phyloP scores from a whole-genome alignment of 441 rosid genomes.

The Corymbia citriodora region DNA sequence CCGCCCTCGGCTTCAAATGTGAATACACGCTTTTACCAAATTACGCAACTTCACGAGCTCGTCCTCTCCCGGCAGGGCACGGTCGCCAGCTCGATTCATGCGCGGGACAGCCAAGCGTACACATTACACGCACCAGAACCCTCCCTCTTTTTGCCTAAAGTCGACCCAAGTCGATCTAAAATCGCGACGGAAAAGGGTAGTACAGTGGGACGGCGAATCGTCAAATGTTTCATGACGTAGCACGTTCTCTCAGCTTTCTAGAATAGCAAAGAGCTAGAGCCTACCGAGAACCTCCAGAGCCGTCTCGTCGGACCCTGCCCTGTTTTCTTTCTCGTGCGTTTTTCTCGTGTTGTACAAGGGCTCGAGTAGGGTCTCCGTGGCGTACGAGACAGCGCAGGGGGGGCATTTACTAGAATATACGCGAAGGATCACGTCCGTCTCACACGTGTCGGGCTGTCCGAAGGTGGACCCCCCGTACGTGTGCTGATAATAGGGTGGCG shows the following conservation, averaged over 20 bases:
- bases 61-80: neutral
- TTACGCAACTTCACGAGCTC: neutral
- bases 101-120: neutral
- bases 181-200: neutral
- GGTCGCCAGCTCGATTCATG: neutral
- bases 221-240: neutral
- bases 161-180: neutral
- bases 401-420: neutral
- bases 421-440: neutral
- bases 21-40: neutral
- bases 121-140: neutral
- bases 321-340: neutral
- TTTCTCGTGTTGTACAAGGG: neutral
- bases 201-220: neutral
- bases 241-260: neutral
- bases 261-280: neutral
- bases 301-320: neutral
- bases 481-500: neutral
- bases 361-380: neutral
- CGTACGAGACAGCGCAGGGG: neutral
- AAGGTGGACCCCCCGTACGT: neutral
- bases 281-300: neutral
- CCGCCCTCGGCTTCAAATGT: neutral
- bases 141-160: accelerated
- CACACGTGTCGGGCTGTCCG: neutral